These are phyloP conservation scores for Colletotrichum trifolii DNA, from an alignment of 2,329 filamentous ascomycete species.

Conservation along the genomic window DNA sequence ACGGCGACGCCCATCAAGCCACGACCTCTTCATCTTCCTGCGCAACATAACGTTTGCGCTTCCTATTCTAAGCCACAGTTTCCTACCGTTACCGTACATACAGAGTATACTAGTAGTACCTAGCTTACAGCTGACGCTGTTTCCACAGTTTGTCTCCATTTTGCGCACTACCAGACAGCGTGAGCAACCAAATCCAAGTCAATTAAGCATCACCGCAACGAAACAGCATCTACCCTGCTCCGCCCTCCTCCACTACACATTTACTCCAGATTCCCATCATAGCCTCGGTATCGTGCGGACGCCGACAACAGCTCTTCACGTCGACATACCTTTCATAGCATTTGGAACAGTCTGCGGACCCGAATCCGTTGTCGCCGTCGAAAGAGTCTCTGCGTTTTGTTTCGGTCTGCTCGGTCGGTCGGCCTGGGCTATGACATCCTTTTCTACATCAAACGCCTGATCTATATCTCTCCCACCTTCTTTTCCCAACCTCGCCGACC, in stretches of 20 bases:
- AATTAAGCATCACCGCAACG: constrained; percentile 4
- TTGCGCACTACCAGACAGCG: background rate
- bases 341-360: background rate
- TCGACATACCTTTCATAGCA: background rate
- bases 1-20: constrained; percentile 1
- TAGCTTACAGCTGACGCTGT: no score
- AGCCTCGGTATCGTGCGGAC: constrained; percentile 13
- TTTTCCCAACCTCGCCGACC: background rate
- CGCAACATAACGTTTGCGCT: constrained; percentile 5
- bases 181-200: constrained; percentile 10
- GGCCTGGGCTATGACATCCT: constrained; percentile 30
- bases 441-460: constrained; percentile 5
- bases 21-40: background rate
- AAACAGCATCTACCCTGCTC: constrained; percentile 30
- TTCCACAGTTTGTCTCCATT: constrained; percentile 8
- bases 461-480: background rate
- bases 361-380: background rate
- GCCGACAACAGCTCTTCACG: background rate
- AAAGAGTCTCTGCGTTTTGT: background rate
- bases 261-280: background rate
- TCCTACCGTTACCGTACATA: no score
- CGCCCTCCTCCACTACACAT: constrained; percentile 10
- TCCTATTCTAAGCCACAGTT: constrained; percentile 15
- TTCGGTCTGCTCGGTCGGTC: constrained; percentile 14
- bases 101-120: no score